A percentile compares a stretch with the other conserved stretches of the same genome.
These are phyloP conservation scores for Gnomoniopsis smithogilvyi DNA, from an alignment of 2,329 filamentous ascomycete species.

Conservation along the genomic window DNA sequence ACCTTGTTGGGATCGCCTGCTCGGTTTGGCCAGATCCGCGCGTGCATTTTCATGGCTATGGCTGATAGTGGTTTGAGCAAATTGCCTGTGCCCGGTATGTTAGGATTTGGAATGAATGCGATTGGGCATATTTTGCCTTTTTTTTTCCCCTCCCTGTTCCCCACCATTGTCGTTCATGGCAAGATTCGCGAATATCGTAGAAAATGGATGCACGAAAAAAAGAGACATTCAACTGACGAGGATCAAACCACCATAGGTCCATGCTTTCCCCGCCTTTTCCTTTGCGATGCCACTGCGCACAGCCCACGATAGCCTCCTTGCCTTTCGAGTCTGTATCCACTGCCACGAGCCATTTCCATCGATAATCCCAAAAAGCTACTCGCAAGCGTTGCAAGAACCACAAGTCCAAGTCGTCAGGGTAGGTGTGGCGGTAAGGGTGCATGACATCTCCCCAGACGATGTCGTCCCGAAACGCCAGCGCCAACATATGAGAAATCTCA, in stretches of 20 bases:
- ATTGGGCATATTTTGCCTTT: no score
- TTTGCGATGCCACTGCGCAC: not conserved
- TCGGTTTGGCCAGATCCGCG: constrained; percentile 22
- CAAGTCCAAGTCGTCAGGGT: not conserved
- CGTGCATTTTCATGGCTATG: constrained; percentile 13
- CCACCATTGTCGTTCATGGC: no score
- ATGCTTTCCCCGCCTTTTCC: not conserved
- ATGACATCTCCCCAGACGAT: not conserved
- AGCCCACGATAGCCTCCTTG: not conserved
- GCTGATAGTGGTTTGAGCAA: constrained; percentile 9
- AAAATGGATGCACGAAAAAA: not conserved
- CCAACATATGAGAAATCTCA: not conserved
- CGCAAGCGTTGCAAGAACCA: not conserved
- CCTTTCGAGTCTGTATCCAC: not conserved
- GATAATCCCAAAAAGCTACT: not conserved
- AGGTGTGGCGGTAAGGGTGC: not conserved
- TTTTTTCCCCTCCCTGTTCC: no score
- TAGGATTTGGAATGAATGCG: not conserved
- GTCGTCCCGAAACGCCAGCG: not conserved
- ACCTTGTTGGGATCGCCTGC: constrained; percentile 20
- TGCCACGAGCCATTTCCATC: not conserved
- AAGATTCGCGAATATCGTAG: not conserved
- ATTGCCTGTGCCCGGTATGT: not conserved
- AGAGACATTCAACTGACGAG: not conserved
- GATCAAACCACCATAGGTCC: not conserved